Evolutionary conservation across 2,329 filamentous ascomycete species (phyloP), one percentile per base, ranked within the genome.

Genomic region (Curvularia spicifera): DNA sequence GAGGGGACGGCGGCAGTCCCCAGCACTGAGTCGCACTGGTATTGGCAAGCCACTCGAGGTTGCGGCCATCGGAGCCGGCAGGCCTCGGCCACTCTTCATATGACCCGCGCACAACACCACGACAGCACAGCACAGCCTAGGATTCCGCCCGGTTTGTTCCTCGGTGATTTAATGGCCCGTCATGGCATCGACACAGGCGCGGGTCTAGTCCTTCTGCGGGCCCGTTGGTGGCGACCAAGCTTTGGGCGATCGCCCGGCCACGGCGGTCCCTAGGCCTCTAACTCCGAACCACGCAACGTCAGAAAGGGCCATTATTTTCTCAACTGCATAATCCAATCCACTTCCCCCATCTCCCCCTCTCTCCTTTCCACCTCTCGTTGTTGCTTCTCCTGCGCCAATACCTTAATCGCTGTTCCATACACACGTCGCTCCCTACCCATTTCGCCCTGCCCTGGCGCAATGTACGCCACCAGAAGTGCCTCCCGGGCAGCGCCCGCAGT

Each of bases 401-500:
- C 48, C 58, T 37, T 54, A 59, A 60, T 63, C 48, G 35, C 39
- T 44, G 45, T 33, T 45, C 33, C 20, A 53, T 53, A 52, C 40
- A 13, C 29, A 55, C 56, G 54, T 61, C 60, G 51, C 53, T 67
- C 61, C 50, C 57, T 69, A 64, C 49, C 40, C 44, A 48, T 62
- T 60, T 45, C 53, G 42, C 56, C 33, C 48, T 40, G 58, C 31
- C 65, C 68, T 65, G 71, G 69, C 69, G 71, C 72, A 71, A 82
- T 83, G 80, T 79, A 80, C 64, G 74, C 77, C 65, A 78, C 76
- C 66, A 77, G 78, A 68, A 73, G 76, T 61, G 77, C 79, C 56
- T 72, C 77, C 47, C 73, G 79, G 65, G 76, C 81, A 65, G 78
- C 80, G 61, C 81, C 81, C 63, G 72, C 81, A 57, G 73, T 83